Base-by-base conservation (phyloP, 2,329 filamentous ascomycete genomes). In the Decorospora gaudefroyi region DNA sequence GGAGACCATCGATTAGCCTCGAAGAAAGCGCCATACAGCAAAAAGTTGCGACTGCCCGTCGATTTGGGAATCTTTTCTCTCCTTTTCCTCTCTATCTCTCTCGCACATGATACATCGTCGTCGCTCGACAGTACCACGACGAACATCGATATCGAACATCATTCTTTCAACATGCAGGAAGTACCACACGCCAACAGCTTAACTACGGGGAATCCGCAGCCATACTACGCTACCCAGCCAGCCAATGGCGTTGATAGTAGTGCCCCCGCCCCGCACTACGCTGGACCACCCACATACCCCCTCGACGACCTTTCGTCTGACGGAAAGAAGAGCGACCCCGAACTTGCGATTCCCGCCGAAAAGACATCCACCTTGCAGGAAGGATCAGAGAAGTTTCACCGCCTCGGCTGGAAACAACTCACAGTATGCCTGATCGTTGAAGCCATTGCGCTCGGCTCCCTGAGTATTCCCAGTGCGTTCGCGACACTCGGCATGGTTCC, bases 391-490 rank as follows among this genome's bases (percentile, higher is more conserved):
- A 71, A 71, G 47, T 75, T 73, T 63, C 53, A 68, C 32, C 59
- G 62, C 11, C 64, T 78, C 17, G 71, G 78, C 36, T 81, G 78
- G 78, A 76, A 78, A 56, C 71, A 74, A 15, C 63, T 77, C 25
- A 77, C 75, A 1, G 64, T 78, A 13, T 74, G 76, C 42, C 62
- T 78, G 41, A 76, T 78, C 38, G 76, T 77, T 40, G 76, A 78
- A 54, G 74, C 76, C 19, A 76, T 78, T 47, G 74, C 75, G 6
- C 68, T 78, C 17, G 76, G 75, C 26, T 72, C 69, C 25, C 63
- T 76, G 46, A 75, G 73, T 37, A 65, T 76, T 17, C 73, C 76
- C 6, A 70, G 67, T 29, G 72, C 73, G 18, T 76, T 76, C 38
- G 73, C 73, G 2, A 73, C 65, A 6, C 59, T 76, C 4, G 74